Percentiles rank a stretch among this genome's conserved stretches.
Conservation (phyloP, 129 eudicot genomes). For the Centrapalus pauciflorus region DNA sequence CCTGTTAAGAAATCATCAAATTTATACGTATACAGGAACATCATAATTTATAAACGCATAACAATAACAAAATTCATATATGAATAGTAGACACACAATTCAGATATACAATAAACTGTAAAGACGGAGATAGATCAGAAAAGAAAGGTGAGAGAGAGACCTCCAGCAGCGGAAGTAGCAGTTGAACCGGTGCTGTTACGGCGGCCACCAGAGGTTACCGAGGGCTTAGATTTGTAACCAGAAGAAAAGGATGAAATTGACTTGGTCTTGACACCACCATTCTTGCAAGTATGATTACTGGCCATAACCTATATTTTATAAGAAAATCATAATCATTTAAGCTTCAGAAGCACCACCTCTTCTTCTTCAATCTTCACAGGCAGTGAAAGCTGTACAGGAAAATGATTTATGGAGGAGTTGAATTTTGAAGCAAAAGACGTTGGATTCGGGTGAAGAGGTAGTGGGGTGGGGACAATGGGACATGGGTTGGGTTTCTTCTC, state of each 20-base stretch:
- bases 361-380: conserved; percentile 15
- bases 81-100: neutral
- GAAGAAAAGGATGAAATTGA: conserved; percentile 39
- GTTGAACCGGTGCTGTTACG: conserved; percentile 63
- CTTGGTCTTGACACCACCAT: conserved; percentile 34
- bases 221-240: conserved; percentile 52
- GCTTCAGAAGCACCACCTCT: conserved; percentile 6
- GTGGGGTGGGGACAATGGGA: conserved; percentile 31
- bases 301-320: conserved; percentile 54
- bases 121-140: neutral
- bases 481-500: too few species aligned
- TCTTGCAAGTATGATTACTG: conserved; percentile 34
- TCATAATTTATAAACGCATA: neutral
- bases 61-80: neutral
- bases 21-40: neutral
- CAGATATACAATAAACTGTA: neutral
- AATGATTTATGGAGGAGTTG: conserved; percentile 29
- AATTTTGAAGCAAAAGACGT: conserved; percentile 31
- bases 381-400: conserved; percentile 11
- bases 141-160: conserved; percentile 19
- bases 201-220: conserved; percentile 41
- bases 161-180: conserved; percentile 39
- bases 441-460: neutral
- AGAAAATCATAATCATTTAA: conserved; percentile 5
- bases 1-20: neutral